phyloP scores from a whole-genome alignment of 2,329 filamentous ascomycete species.

The Penicillium sp. region DNA sequence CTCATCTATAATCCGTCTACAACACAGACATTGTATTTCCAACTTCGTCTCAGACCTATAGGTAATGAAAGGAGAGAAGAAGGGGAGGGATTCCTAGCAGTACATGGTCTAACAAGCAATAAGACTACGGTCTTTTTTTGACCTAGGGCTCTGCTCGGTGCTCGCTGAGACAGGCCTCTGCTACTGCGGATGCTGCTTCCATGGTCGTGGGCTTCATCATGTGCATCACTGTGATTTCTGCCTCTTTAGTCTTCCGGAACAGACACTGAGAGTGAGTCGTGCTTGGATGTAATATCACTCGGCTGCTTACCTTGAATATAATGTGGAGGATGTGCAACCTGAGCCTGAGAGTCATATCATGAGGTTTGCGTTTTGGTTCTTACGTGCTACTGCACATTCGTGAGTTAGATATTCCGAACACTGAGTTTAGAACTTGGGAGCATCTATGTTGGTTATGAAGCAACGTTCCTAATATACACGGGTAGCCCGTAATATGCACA shows the following conservation, averaged over 20 bases:
- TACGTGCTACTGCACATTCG: neutral
- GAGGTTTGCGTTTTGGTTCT: neutral
- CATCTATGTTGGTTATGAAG: neutral
- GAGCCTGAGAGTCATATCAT: neutral
- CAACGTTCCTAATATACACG: conserved; percentile 3
- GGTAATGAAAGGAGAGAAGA: neutral
- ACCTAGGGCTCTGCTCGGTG: too few relatives aligned
- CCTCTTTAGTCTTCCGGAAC: too few relatives aligned
- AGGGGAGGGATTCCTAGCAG: neutral
- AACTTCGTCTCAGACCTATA: neutral
- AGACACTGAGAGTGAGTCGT: too few relatives aligned
- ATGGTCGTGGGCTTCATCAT: too few relatives aligned
- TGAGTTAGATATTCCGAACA: neutral
- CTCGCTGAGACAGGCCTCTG: too few relatives aligned
- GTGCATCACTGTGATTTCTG: too few relatives aligned
- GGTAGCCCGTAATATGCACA: conserved; percentile 1
- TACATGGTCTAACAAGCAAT: neutral
- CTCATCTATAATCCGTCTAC: neutral
- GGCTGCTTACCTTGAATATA: neutral
- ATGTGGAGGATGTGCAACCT: neutral
- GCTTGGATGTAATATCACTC: too few relatives aligned
- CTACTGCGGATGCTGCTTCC: too few relatives aligned
- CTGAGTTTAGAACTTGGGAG: neutral
- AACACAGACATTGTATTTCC: neutral
- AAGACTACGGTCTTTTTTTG: too few relatives aligned